Conservation (phyloP, 495 filamentous ascomycete genomes). For the Annulohypoxylon moriforme region DNA sequence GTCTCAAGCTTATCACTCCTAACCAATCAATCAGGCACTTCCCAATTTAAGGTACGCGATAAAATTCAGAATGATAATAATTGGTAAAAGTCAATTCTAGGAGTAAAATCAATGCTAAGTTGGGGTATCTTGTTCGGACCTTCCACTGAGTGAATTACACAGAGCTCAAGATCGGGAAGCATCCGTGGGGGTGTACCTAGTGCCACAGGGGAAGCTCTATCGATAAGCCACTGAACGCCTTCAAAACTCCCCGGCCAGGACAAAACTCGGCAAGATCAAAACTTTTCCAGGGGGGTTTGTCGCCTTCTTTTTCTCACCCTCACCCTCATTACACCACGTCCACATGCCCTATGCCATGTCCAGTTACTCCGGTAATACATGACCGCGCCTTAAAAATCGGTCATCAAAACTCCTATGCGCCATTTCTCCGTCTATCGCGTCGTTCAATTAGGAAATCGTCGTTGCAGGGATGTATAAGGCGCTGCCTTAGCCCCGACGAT, state of each 20-base stretch:
- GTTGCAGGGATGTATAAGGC: not conserved
- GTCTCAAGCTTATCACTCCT: not conserved
- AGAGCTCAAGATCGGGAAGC: slow-evolving; percentile 6
- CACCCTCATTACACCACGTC: not conserved
- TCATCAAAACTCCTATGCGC: slow-evolving; percentile 26
- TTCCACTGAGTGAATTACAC: slow-evolving; percentile 16
- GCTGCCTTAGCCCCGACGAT: not conserved
- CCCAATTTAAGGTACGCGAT: not conserved
- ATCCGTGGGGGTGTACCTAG: not conserved
- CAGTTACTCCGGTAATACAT: not conserved
- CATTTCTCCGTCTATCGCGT: not conserved
- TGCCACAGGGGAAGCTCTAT: slow-evolving; percentile 14
- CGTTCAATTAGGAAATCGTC: not conserved
- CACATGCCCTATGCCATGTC: not conserved
- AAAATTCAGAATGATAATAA: too few relatives aligned
- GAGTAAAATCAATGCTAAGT: slow-evolving; percentile 6
- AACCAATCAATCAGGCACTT: slow-evolving; percentile 1
- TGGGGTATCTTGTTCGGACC: slow-evolving; percentile 9
- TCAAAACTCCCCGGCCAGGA: not conserved
- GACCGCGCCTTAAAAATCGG: not conserved
- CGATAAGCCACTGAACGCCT: slow-evolving; percentile 30
- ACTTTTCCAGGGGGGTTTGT: not conserved
- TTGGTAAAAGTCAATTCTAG: not conserved
- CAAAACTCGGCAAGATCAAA: slow-evolving; percentile 28
- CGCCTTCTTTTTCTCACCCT: not conserved